These are phyloP conservation scores for Poa pratensis DNA, from an alignment of 176 grass and related monocot species.

Conservation along the genomic window DNA sequence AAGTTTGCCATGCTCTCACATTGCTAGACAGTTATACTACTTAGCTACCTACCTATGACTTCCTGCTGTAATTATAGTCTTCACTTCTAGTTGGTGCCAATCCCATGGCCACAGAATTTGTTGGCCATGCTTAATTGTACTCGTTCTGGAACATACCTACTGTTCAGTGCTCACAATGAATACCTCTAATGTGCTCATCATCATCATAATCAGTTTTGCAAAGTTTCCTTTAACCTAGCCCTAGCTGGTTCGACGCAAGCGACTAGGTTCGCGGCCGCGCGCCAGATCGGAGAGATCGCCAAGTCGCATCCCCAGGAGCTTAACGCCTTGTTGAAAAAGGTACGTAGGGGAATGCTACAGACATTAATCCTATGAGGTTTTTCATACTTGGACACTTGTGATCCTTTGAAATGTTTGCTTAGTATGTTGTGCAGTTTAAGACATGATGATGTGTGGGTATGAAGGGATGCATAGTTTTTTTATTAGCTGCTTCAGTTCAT, in stretches of 20 bases:
- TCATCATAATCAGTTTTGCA: conserved; percentile 4
- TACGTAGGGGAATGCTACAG: conserved; percentile 18
- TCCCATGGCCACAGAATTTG: background rate
- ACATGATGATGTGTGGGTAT: background rate
- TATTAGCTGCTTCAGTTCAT: background rate
- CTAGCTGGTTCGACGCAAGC: conserved; percentile 93
- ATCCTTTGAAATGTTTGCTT: background rate
- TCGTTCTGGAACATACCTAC: background rate
- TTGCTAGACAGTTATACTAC: background rate
- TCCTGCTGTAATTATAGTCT: background rate
- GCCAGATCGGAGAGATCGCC: conserved; percentile 95
- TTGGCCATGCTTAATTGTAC: background rate
- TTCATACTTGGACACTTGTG: background rate
- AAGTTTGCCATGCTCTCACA: too few species aligned
- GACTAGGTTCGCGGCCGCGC: conserved; percentile 83
- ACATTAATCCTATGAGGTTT: background rate
- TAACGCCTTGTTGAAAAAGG: conserved; percentile 84
- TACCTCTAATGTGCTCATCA: background rate
- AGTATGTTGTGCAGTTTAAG: conserved; percentile 5
- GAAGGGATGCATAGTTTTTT: background rate
- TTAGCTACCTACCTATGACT: background rate
- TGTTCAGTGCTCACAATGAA: background rate
- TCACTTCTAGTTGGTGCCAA: background rate
- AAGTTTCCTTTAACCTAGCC: conserved; percentile 59
- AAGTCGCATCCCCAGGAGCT: conserved; percentile 93